Evolutionary conservation across 768 basidiomycete species (phyloP).

Genomic region (Leucocoprinus sp.): DNA sequence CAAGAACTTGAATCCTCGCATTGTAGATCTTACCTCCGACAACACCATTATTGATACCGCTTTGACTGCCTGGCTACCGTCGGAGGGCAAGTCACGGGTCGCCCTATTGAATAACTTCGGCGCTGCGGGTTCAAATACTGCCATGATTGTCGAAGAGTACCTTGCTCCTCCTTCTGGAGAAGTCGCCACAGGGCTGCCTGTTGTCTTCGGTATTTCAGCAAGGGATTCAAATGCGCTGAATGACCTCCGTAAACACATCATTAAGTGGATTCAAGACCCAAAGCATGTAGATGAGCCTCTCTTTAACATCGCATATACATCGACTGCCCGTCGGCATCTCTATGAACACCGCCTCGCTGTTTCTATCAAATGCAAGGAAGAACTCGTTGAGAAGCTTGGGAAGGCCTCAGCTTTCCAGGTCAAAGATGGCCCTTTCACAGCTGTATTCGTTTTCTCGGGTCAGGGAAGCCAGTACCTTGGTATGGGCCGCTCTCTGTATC

Average conservation of each 20-base stretch:
- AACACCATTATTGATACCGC: constrained; percentile 38
- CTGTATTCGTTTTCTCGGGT: constrained; percentile 66
- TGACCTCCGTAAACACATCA: constrained; percentile 35
- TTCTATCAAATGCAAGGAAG: constrained; percentile 30
- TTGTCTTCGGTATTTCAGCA: constrained; percentile 56
- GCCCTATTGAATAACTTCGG: constrained; percentile 72
- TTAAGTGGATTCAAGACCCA: constrained; percentile 35
- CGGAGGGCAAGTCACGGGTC: constrained; percentile 29
- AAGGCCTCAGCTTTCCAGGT: constrained; percentile 24
- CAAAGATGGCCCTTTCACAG: constrained; percentile 19
- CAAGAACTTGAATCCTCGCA: constrained; percentile 45
- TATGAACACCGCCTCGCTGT: constrained; percentile 46
- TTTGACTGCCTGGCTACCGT: constrained; percentile 34
- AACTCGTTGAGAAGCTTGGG: constrained; percentile 38
- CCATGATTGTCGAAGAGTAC: constrained; percentile 50
- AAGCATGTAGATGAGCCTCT: constrained; percentile 18
- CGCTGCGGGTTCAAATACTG: constrained; percentile 63
- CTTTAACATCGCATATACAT: constrained; percentile 52
- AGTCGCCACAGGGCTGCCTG: constrained; percentile 14
- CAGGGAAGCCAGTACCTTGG: constrained; percentile 60
- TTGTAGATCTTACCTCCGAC: constrained; percentile 39
- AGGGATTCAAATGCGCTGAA: constrained; percentile 42
- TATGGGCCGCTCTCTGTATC: constrained; percentile 56
- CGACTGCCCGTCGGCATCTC: constrained; percentile 55
- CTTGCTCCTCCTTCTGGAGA: background rate